These are phyloP conservation scores for Chytriomyces sp. DNA, from an alignment of 192 early-diverging fungal species.

Conservation along the genomic window DNA sequence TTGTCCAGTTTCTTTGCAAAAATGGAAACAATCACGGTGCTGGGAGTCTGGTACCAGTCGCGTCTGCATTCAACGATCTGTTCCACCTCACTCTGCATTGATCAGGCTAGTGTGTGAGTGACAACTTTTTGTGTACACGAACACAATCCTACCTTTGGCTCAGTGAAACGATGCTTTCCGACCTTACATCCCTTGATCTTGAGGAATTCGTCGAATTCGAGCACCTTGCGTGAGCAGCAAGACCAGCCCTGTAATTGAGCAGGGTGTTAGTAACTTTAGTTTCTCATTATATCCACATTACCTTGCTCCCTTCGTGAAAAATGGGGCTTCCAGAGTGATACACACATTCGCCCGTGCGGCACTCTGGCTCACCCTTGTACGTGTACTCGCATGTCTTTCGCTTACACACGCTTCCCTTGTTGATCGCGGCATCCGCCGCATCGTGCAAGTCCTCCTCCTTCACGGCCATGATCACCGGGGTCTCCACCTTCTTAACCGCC, in stretches of 20 bases:
- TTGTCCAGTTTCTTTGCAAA: constrained; percentile 92
- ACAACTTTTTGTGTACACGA: too few species aligned
- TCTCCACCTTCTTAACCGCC: constrained; percentile 28
- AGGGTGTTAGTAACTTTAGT: too few species aligned
- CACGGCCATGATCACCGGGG: constrained; percentile 41
- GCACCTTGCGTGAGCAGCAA: constrained; percentile 91
- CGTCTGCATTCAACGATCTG: constrained; percentile 76
- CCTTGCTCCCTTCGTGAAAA: constrained; percentile 97
- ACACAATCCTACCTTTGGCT: constrained; percentile 34
- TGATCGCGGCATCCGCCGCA: constrained; percentile 69
- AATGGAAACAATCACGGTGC: constrained; percentile 81
- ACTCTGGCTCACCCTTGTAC: constrained; percentile 61
- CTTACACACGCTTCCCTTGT: constrained; percentile 78
- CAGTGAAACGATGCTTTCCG: constrained; percentile 90
- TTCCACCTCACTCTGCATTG: constrained; percentile 35
- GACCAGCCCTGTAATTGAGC: constrained; percentile 73
- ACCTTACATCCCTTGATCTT: constrained; percentile 89
- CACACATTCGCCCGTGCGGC: constrained; percentile 63
- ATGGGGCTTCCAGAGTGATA: constrained; percentile 89
- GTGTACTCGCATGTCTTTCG: constrained; percentile 73
- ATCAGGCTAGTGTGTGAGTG: too few species aligned
- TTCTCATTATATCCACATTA: too few species aligned
- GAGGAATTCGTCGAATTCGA: constrained; percentile 98
- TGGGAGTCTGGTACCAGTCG: constrained; percentile 95
- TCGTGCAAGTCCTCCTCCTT: constrained; percentile 78